Base-by-base conservation (phyloP, 1,284 basidiomycete species). In the Takashimella koratensis region DNA sequence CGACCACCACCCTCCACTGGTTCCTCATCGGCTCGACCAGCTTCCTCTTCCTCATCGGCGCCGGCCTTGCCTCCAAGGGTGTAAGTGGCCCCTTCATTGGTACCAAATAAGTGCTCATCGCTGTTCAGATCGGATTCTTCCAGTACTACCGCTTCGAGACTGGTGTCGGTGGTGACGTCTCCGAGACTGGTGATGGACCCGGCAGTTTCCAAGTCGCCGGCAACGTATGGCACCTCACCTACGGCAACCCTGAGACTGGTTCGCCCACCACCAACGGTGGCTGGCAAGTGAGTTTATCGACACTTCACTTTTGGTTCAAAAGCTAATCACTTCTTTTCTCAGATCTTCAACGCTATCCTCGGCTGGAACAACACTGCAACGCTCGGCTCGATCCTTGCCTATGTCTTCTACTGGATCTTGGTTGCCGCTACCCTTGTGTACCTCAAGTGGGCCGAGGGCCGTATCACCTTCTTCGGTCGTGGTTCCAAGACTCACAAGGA, bases 21-120 rank as follows among this genome's bases (percentile, higher is more conserved):
- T 94, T 94, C 84, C 80, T 95, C 48, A 76, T 95, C 70, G 79
- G 84, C 56, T 95, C 93, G 80, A 94, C 93, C 51, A 88, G 88
- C 79, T 78, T 96, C 65, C 78, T 96, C 49, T 82, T 95, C 62
- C 84, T 96, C 66, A 91, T 96, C 74, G 92, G 93, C 40, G 86
- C 92, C 0, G 93, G 92, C 16, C 82, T 96, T 43, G 90, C 93
- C 78, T 86, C 84, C 63, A 86, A 82, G 71, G 79, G 84, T 5
- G 30, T 36, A 36, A 36, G 30, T 36, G 30, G 30, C n/a, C n/a
- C n/a, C n/a, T n/a, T n/a, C n/a, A n/a, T n/a, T n/a, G n/a, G n/a
- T n/a, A n/a, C n/a, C n/a, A n/a, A n/a, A n/a, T n/a, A n/a, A n/a
- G n/a, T n/a, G n/a, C n/a, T n/a, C n/a, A 47, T 21, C 25, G 22